A percentile compares a stretch with the other conserved stretches of the same genome.
These are phyloP conservation scores for Bipolaris sorokiniana DNA, from an alignment of 2,329 filamentous ascomycete genomes.

Conservation along the genomic window DNA sequence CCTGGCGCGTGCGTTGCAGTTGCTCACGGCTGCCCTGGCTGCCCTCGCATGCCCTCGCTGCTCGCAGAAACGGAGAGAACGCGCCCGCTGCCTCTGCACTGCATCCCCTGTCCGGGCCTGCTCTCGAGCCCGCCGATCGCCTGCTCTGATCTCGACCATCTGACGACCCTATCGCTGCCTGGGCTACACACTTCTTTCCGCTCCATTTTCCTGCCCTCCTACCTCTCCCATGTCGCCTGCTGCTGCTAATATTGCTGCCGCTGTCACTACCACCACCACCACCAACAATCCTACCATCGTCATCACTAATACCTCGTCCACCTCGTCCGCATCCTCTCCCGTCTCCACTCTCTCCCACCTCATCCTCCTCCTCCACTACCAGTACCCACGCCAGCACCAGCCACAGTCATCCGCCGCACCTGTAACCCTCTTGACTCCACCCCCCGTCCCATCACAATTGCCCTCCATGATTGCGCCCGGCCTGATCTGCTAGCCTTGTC, in stretches of 20 bases:
- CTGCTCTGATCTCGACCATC: conserved; percentile 14
- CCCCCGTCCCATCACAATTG: conserved; percentile 14
- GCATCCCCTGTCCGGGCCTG: conserved; percentile 7
- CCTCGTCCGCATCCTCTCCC: neutral
- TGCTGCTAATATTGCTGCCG: neutral
- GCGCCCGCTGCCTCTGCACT: neutral
- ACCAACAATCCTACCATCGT: neutral
- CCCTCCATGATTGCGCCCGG: conserved; percentile 31
- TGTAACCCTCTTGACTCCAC: neutral
- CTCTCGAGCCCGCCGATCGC: conserved; percentile 14
- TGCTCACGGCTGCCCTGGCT: neutral
- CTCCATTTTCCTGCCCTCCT: conserved; percentile 14
- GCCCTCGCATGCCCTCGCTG: neutral
- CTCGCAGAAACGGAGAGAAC: neutral
- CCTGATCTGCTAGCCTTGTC: conserved; percentile 23
- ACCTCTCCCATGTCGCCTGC: conserved; percentile 17
- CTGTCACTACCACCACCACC: neutral
- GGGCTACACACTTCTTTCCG: conserved; percentile 3
- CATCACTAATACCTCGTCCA: neutral
- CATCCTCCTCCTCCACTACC: neutral
- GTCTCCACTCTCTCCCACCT: conserved; percentile 3
- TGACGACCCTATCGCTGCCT: conserved; percentile 6
- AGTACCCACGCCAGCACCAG: neutral
- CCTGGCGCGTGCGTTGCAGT: conserved; percentile 1
- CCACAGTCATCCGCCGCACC: neutral